Conservation (phyloP, 495 filamentous ascomycete species). For the Pseudotulostoma volvatum region DNA sequence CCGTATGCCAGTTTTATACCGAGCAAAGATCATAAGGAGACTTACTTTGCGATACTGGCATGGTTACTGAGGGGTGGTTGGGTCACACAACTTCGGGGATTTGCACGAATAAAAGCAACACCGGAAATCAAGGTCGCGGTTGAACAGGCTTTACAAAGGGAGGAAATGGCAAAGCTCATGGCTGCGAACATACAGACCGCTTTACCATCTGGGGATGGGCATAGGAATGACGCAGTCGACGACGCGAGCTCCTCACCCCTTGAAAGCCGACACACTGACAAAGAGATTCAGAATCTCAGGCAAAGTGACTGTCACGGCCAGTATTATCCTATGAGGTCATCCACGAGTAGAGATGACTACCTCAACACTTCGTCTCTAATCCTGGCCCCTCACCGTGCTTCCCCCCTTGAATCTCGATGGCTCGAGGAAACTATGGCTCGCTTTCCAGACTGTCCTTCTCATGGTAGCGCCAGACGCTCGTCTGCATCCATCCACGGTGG, state of each 20-base stretch:
- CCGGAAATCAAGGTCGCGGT: slow-evolving; percentile 34
- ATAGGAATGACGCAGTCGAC: slow-evolving; percentile 1
- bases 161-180: slow-evolving; percentile 28
- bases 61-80: slow-evolving; percentile 86
- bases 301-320: slow-evolving; percentile 15
- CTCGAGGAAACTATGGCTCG: slow-evolving; percentile 51
- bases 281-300: slow-evolving; percentile 21
- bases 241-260: slow-evolving; percentile 25
- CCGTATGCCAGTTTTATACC: slow-evolving; percentile 71
- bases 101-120: slow-evolving; percentile 56
- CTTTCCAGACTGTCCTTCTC: slow-evolving; percentile 34
- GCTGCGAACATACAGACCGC: slow-evolving; percentile 13
- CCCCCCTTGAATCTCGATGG: slow-evolving; percentile 50
- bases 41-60: slow-evolving; percentile 76
- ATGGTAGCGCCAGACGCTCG: slow-evolving; percentile 15
- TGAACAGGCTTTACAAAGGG: slow-evolving; percentile 26
- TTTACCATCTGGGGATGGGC: slow-evolving; percentile 2
- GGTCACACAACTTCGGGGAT: slow-evolving; percentile 81
- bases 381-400: slow-evolving; percentile 36
- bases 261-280: slow-evolving; percentile 24
- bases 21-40: slow-evolving; percentile 69
- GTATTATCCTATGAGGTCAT: slow-evolving; percentile 19
- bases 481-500: slow-evolving; percentile 16
- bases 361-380: slow-evolving; percentile 31
- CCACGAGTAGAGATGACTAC: slow-evolving; percentile 23